These are phyloP conservation scores for Solanum phureja DNA, from an alignment of 257 asterid genomes.

Conservation along the genomic window DNA sequence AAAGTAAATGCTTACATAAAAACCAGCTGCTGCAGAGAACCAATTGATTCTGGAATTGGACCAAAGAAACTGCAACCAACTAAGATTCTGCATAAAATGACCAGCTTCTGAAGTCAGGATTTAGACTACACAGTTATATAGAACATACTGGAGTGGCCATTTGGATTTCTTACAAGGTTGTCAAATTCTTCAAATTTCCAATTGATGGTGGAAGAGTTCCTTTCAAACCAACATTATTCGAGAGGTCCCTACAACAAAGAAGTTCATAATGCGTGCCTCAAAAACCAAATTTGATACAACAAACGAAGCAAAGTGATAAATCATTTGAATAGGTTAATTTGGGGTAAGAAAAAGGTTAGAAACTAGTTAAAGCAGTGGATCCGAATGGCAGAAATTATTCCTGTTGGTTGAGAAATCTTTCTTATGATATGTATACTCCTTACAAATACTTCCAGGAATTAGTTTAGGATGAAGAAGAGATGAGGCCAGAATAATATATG, in stretches of 20 bases:
- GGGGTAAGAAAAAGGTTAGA: neutral
- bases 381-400: neutral
- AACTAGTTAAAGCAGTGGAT: neutral
- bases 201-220: slow-evolving; percentile 70
- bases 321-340: neutral
- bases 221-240: slow-evolving; percentile 66
- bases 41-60: slow-evolving; percentile 71
- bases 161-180: slow-evolving; percentile 41
- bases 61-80: slow-evolving; percentile 82
- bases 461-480: neutral
- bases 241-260: slow-evolving; percentile 69
- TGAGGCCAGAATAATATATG: neutral
- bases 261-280: neutral
- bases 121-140: neutral
- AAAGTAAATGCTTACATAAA: slow-evolving; percentile 44
- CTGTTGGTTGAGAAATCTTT: neutral
- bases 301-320: neutral
- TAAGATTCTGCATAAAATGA: slow-evolving; percentile 47
- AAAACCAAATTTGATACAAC: neutral
- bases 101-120: neutral
- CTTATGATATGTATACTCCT: neutral
- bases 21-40: slow-evolving; percentile 63
- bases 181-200: slow-evolving; percentile 58
- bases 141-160: neutral
- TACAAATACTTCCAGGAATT: neutral